Base-by-base conservation (phyloP, 1,284 basidiomycete genomes). In the Apiotrichum mycotoxinovorans region DNA sequence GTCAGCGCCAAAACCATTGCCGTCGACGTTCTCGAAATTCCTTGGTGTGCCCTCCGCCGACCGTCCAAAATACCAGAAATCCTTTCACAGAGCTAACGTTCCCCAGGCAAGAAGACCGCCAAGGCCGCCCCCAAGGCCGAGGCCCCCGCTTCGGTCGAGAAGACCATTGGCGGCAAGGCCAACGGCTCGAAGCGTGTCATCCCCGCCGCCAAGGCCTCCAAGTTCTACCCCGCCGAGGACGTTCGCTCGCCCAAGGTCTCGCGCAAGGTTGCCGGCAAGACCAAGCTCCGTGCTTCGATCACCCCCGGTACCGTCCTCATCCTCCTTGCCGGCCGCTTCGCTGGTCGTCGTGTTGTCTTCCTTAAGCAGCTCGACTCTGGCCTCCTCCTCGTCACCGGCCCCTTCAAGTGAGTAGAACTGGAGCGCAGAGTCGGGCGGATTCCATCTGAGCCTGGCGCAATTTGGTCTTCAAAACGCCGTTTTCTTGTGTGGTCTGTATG, bases 141-240 rank as follows among this genome's bases (percentile, higher is more conserved):
- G 66, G 63, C 72, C 38, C 70, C 79, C 35, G 71, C 78, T 41
- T 65, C 81, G 75, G 85, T 87, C 77, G 91, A 95, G 83, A 90
- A 91, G 77, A 79, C 83, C 65, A 82, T 97, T 67, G 87, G 88
- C 65, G 93, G 93, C 67, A 88, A 85, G 72, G 94, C 91, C 83
- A 98, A 98, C 80, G 90, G 91, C 67, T 83, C 84, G 73, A 89
- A 87, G 75, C 91, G 95, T 78, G 79, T 88, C 61, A 93, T 73
- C 88, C 94, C 70, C 37, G 87, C 87, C 66, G 60, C 66, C 70
- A 97, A 97, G 82, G 93, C 92, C 51, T 83, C 90, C 56, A 90
- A 91, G 74, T 97, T 88, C 86, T 98, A 98, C 84, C 93, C 95
- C 56, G 89, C 92, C 65, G 95, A 98, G 79, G 95, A 98, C 77